Percentiles rank a stretch among this genome's conserved stretches.
These are phyloP conservation scores for Ceriops decandra DNA, from an alignment of 345 rosid species.

Conservation along the genomic window DNA sequence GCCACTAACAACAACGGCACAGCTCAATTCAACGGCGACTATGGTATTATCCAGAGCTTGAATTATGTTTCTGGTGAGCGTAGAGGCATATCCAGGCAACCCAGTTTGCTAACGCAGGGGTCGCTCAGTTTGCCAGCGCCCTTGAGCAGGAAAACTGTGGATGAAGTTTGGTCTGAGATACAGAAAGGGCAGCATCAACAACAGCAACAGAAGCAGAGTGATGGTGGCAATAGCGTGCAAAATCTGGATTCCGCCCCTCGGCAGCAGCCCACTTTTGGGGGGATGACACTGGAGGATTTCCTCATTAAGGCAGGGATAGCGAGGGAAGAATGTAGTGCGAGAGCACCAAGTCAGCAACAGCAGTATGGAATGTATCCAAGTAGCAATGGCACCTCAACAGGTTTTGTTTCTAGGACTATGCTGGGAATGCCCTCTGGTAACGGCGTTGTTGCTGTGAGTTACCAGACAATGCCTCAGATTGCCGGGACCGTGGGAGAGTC, in stretches of 20 bases:
- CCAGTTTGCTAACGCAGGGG: conserved; percentile 59
- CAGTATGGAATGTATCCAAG: conserved; percentile 42
- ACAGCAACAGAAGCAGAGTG: conserved; percentile 14
- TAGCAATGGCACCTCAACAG: conserved; percentile 26
- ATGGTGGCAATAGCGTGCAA: conserved; percentile 12
- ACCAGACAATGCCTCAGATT: conserved; percentile 30
- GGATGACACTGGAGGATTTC: conserved; percentile 90
- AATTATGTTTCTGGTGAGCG: neutral
- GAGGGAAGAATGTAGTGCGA: conserved; percentile 37
- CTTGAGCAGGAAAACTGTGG: conserved; percentile 75
- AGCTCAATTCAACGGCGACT: neutral
- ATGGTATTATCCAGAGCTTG: neutral
- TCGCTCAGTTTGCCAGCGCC: conserved; percentile 61
- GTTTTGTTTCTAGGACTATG: conserved; percentile 25
- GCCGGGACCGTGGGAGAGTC: conserved; percentile 30
- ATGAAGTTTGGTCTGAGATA: conserved; percentile 95
- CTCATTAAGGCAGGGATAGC: conserved; percentile 82
- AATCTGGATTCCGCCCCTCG: conserved; percentile 38
- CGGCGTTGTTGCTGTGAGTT: conserved; percentile 7
- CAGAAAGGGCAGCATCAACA: conserved; percentile 35
- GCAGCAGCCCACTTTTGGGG: conserved; percentile 75
- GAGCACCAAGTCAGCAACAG: conserved; percentile 34
- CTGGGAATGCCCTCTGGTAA: conserved; percentile 19
- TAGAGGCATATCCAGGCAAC: conserved; percentile 35
- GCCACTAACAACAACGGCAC: neutral